Conservation (phyloP, 352 stramenopile species). For the Pythium catenulatum region DNA sequence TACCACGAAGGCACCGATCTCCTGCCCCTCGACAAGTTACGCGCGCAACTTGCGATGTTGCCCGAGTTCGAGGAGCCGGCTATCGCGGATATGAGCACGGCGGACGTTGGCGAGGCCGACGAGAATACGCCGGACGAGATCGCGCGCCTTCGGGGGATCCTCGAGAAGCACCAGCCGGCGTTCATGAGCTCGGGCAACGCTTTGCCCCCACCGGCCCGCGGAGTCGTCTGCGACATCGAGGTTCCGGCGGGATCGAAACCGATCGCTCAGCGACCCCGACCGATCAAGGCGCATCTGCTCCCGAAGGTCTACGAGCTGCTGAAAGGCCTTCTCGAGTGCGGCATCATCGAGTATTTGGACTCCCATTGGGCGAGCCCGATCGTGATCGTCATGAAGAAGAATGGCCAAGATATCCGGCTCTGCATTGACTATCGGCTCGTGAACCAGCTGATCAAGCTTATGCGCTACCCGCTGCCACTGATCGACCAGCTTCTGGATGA, state of each 20-base stretch:
- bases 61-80: neutral
- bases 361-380: conserved; percentile 38
- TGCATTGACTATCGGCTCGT: conserved; percentile 41
- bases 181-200: conserved; percentile 41
- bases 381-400: conserved; percentile 48
- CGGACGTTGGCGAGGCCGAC: conserved; percentile 25
- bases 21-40: neutral
- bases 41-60: neutral
- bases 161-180: neutral
- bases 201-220: conserved; percentile 7
- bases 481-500: conserved; percentile 16
- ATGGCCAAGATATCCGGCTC: conserved; percentile 24
- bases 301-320: conserved; percentile 17
- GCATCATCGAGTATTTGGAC: conserved; percentile 20
- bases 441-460: conserved; percentile 27
- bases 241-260: neutral
- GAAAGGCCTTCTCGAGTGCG: neutral
- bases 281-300: neutral
- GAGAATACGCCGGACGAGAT: neutral
- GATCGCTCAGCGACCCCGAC: neutral
- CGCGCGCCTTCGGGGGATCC: neutral
- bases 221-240: conserved; percentile 36
- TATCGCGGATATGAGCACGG: neutral
- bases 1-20: conserved; percentile 3
- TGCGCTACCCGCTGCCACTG: conserved; percentile 29